These are phyloP conservation scores for Graphium sp. DNA, from an alignment of 2,329 filamentous ascomycete genomes.

Conservation along the genomic window DNA sequence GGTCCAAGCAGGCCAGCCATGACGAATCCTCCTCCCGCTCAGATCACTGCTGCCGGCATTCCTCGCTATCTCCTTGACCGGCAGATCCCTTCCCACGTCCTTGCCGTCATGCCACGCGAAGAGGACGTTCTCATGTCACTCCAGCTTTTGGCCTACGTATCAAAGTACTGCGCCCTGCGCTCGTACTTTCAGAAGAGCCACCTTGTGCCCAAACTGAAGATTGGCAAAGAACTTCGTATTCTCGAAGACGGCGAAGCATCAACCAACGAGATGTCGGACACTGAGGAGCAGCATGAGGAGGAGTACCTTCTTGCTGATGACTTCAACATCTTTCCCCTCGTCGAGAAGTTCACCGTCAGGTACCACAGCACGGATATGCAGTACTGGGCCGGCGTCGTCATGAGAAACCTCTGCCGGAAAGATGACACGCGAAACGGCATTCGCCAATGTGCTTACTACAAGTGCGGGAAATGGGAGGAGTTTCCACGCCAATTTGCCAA, in stretches of 20 bases:
- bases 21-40: constrained; percentile 58
- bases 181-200: constrained; percentile 94
- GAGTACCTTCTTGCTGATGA: constrained; percentile 88
- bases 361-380: constrained; percentile 97
- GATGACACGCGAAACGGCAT: constrained; percentile 91
- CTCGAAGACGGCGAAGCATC: constrained; percentile 51
- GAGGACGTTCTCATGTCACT: constrained; percentile 98
- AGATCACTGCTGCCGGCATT: constrained; percentile 52
- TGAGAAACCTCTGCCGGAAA: constrained; percentile 96
- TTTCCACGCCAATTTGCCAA: constrained; percentile 95
- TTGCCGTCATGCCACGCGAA: constrained; percentile 87
- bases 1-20: constrained; percentile 58
- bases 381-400: constrained; percentile 98
- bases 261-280: constrained; percentile 16
- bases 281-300: constrained; percentile 54
- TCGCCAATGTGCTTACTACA: constrained; percentile 91
- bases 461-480: constrained; percentile 97
- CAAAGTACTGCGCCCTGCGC: constrained; percentile 92
- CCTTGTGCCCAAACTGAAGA: constrained; percentile 78
- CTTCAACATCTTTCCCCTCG: constrained; percentile 94
- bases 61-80: constrained; percentile 68
- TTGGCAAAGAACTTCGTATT: constrained; percentile 67
- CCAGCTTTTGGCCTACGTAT: constrained; percentile 91
- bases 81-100: constrained; percentile 52
- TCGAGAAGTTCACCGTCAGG: constrained; percentile 94